Evolutionary conservation across 257 asterid genomes (phyloP).

Genomic region (Nicotiana undulata): DNA sequence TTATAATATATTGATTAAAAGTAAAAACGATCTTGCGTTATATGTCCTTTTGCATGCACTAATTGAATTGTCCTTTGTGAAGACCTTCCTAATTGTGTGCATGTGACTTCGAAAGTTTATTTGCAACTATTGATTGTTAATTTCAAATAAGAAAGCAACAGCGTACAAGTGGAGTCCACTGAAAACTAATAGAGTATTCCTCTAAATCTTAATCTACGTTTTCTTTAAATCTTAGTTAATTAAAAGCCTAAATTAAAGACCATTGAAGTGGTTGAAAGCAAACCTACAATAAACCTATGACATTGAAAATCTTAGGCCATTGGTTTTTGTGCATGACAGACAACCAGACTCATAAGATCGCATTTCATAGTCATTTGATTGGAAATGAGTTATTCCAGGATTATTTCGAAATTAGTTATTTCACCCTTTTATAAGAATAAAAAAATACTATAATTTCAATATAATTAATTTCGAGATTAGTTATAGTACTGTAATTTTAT

Average conservation of each 20-base stretch:
- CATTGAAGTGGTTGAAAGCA: neutral
- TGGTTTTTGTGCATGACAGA: neutral
- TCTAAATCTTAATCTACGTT: too few species aligned
- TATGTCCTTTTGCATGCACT: neutral
- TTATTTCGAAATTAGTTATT: too few species aligned
- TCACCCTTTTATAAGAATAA: too few species aligned
- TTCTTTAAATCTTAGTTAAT: too few species aligned
- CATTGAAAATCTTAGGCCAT: neutral
- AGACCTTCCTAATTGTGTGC: neutral
- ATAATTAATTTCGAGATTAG: too few species aligned
- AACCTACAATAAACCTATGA: neutral
- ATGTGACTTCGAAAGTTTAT: neutral
- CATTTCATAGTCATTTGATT: too few species aligned
- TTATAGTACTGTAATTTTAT: too few species aligned
- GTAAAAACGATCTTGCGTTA: too few species aligned
- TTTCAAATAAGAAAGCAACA: neutral
- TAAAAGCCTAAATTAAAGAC: neutral
- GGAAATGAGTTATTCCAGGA: too few species aligned
- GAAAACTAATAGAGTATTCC: neutral
- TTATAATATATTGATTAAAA: too few species aligned
- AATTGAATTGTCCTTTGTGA: neutral
- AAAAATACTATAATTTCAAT: too few species aligned
- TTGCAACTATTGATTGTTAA: neutral
- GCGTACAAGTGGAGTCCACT: neutral
- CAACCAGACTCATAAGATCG: too few species aligned